phyloP scores from a whole-genome alignment of 345 rosid species.

The Eucalyptus lansdowneana region DNA sequence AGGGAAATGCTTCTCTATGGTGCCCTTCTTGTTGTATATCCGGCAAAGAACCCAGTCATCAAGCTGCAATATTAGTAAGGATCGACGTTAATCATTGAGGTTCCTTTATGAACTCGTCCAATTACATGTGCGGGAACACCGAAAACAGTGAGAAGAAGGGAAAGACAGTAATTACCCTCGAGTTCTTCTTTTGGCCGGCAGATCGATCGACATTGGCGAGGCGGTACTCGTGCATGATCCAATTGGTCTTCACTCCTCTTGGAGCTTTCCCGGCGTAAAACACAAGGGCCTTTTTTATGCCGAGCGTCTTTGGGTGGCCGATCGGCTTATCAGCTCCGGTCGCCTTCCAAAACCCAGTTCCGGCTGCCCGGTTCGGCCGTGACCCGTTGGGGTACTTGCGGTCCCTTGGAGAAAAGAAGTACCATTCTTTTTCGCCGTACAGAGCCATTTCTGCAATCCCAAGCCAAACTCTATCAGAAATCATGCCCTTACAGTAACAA shows the following conservation, averaged over 20 bases:
- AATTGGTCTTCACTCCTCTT: conserved; percentile 71
- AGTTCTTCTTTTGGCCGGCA: conserved; percentile 34
- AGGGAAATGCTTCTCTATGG: conserved; percentile 31
- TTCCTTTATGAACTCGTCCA: not conserved
- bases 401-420: conserved; percentile 86
- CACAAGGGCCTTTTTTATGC: conserved; percentile 80
- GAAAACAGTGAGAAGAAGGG: not conserved
- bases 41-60: conserved; percentile 85
- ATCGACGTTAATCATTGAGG: not conserved
- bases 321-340: conserved; percentile 95
- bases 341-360: conserved; percentile 95
- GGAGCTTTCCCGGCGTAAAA: conserved; percentile 88
- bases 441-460: conserved; percentile 41
- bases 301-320: conserved; percentile 63
- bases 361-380: conserved; percentile 90
- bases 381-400: conserved; percentile 91
- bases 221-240: conserved; percentile 98
- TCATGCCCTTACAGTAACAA: not conserved
- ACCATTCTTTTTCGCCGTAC: conserved; percentile 94
- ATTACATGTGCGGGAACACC: not conserved
- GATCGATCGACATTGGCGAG: conserved; percentile 77
- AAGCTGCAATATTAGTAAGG: conserved; percentile 31
- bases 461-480: conserved; percentile 18
- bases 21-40: conserved; percentile 79
- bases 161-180: conserved; percentile 34